A percentile compares a stretch with the other conserved stretches of the same genome.
Evolutionary conservation across 352 stramenopile genomes (phyloP).

Genomic region (Globisporangium rhizosaccharum): DNA sequence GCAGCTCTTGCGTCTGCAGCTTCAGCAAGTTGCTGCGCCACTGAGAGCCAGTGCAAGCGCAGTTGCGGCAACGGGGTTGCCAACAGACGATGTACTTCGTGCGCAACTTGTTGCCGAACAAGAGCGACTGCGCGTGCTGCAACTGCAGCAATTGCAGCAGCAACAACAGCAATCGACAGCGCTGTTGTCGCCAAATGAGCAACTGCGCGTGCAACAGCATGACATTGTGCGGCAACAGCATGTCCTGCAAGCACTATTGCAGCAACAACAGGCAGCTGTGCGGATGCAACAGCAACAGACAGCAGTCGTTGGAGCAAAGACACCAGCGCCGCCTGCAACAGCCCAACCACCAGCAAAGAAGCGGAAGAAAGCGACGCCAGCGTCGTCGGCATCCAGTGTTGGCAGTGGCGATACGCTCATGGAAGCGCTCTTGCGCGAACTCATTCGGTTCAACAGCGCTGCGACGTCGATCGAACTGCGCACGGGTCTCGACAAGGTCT

Average conservation of each 20-base stretch:
- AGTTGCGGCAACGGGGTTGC: constrained; percentile 4
- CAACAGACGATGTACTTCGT: constrained; percentile 30
- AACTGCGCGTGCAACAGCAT: constrained; percentile 40
- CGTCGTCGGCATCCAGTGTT: constrained; percentile 16
- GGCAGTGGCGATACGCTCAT: constrained; percentile 37
- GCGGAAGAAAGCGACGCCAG: constrained; percentile 25
- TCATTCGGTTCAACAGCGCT: constrained; percentile 39
- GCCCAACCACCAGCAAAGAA: constrained; percentile 22
- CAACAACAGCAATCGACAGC: constrained; percentile 11
- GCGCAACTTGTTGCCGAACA: constrained; percentile 43
- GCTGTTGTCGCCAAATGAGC: constrained; percentile 16
- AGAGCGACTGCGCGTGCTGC: constrained; percentile 30
- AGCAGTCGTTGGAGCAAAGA: neutral
- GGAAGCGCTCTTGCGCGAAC: constrained; percentile 49
- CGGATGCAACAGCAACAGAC: constrained; percentile 18
- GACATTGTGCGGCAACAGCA: constrained; percentile 47
- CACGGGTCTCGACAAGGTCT: constrained; percentile 47
- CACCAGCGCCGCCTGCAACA: constrained; percentile 9
- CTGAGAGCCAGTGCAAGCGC: constrained; percentile 3
- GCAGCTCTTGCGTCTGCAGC: constrained; percentile 48
- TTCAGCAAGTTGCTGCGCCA: constrained; percentile 11
- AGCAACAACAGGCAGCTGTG: constrained; percentile 4
- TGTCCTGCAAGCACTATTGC: constrained; percentile 26
- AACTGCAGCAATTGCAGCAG: constrained; percentile 30
- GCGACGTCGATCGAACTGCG: constrained; percentile 51